Base-by-base conservation (phyloP, 1,139 yeast species). In the Kurtzmaniella quercitrusa region DNA sequence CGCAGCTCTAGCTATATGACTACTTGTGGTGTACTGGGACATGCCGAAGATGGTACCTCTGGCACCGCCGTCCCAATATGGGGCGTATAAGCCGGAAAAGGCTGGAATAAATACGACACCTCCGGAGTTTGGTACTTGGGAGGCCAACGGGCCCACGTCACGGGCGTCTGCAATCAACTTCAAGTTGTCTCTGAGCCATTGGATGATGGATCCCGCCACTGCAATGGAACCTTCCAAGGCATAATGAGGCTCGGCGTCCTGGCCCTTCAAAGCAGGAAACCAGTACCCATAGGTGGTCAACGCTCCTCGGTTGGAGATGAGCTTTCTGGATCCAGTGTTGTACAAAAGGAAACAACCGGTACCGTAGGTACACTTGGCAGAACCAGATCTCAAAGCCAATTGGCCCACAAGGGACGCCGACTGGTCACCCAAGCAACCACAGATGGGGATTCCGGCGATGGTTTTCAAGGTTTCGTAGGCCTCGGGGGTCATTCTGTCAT, bases 91-190 rank as follows among this genome's bases (percentile, higher is more conserved):
- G 9, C 98, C 98, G 31, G 93, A 85, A 61, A 91, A 89, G 4
- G 97, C 97, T 14, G 98, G 96, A 41, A 91, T 95, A 58, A 91
- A 91, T 39, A 88, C 93, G 31, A 91, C 96, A 17, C 97, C 97
- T 44, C 95, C 96, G 15, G 93, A 77, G 62, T 86, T 81, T 37
- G 79, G 75, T 33, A 88, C 96, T 55, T 82, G 84, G 19, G 86
- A 79, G 8, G 96, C 96, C 56, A 89, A 75, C 19, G 95, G 95
- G 9, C 96, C 97, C 54, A 91, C 83, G 62, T 91, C 96, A 55
- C 85, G 83, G 14, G 96, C 87, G 48, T 81, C 78, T 55, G 81
- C 82, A 56, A 91, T 86, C 57, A 91, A 71, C 52, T 85, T 85
- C 66, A 91, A 78, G 66, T 90, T 90, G 66, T 91, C 96, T 62